Conservation (phyloP, 108 stramenopile species). For the Nitzschia sp. region DNA sequence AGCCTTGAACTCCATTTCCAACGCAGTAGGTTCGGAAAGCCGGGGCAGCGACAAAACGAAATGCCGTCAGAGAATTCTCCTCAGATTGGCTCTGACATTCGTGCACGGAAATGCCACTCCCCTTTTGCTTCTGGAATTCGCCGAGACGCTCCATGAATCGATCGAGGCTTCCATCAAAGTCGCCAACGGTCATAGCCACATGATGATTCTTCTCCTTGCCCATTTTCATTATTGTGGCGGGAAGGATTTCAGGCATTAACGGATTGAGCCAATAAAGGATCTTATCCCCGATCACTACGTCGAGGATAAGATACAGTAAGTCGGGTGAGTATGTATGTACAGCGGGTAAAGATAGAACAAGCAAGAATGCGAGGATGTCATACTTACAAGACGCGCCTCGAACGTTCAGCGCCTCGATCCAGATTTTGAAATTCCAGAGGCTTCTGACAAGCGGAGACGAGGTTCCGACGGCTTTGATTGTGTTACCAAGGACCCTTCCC, state of each 20-base stretch:
- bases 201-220: conserved; percentile 73
- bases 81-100: conserved; percentile 45
- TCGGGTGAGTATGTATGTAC: too few relatives aligned
- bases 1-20: conserved; percentile 74
- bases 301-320: too few relatives aligned
- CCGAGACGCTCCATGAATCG: conserved; percentile 65
- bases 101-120: conserved; percentile 46
- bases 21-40: conserved; percentile 81
- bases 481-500: conserved; percentile 63
- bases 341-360: too few relatives aligned
- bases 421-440: conserved; percentile 68
- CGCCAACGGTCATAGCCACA: conserved; percentile 66
- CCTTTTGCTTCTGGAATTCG: conserved; percentile 54
- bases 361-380: too few relatives aligned
- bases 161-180: conserved; percentile 73
- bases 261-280: conserved; percentile 57
- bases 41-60: conserved; percentile 83
- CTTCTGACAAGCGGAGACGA: conserved; percentile 54
- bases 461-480: conserved; percentile 65
- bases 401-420: conserved; percentile 62
- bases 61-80: conserved; percentile 56
- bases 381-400: conserved; percentile 43
- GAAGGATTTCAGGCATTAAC: conserved; percentile 59
- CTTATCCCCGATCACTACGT: conserved; percentile 51
- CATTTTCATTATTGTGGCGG: conserved; percentile 43